Percentiles rank a stretch among this genome's conserved stretches.
Conservation (phyloP, 2,329 filamentous ascomycete genomes). For the Dactylellina leptospora region DNA sequence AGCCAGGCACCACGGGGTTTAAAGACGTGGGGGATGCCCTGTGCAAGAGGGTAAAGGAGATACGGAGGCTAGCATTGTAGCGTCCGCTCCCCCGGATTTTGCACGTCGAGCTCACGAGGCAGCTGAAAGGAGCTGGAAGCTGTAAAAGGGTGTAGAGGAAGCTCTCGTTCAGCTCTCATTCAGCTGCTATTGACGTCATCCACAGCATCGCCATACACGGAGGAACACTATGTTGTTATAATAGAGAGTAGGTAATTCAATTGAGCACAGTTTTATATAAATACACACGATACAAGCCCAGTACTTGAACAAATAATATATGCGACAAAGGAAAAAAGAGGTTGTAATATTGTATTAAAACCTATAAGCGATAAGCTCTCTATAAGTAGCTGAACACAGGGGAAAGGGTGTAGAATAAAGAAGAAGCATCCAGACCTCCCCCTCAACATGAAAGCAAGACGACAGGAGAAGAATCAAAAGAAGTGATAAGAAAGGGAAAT, state of each 20-base stretch:
- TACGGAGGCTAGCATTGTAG: conserved; percentile 4
- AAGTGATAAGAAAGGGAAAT: neutral
- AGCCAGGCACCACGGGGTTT: neutral
- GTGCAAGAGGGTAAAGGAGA: neutral
- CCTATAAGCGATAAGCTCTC: neutral
- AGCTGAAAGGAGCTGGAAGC: too few relatives aligned
- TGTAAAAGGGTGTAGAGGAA: too few relatives aligned
- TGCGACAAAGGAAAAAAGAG: conserved; percentile 21
- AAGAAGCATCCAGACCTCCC: conserved; percentile 27
- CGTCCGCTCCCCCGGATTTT: conserved; percentile 14
- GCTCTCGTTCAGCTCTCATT: too few relatives aligned
- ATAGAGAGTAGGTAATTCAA: neutral
- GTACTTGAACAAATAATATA: too few relatives aligned
- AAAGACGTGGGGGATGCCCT: neutral
- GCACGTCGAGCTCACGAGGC: too few relatives aligned
- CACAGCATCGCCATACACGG: too few relatives aligned
- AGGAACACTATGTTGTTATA: too few relatives aligned
- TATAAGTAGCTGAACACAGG: conserved; percentile 43
- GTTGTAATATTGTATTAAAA: conserved; percentile 32
- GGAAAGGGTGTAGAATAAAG: conserved; percentile 11
- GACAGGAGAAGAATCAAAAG: conserved; percentile 14
- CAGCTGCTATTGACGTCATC: neutral
- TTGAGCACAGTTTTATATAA: neutral
- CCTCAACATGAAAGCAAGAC: conserved; percentile 21
- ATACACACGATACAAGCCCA: neutral